Percentiles rank a stretch among this genome's conserved stretches.
These are phyloP conservation scores for Basidioascus undulatus DNA, from an alignment of 768 basidiomycete species.

Conservation along the genomic window DNA sequence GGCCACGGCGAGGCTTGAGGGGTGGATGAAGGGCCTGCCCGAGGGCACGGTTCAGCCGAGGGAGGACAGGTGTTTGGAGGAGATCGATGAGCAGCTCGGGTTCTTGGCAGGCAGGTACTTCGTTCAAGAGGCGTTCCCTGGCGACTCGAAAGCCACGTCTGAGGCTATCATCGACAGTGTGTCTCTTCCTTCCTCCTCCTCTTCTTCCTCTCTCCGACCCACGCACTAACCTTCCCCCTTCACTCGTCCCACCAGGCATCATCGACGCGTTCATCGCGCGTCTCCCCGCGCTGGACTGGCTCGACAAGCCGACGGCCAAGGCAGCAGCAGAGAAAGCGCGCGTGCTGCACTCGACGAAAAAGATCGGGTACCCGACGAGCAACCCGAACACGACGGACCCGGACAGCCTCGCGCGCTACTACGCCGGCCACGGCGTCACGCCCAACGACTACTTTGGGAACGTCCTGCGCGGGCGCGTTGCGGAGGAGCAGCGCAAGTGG, in stretches of 20 bases:
- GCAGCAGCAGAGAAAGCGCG: conserved; percentile 63
- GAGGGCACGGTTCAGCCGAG: conserved; percentile 65
- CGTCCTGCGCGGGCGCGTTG: conserved; percentile 37
- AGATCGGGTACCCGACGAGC: conserved; percentile 66
- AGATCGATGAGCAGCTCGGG: conserved; percentile 52
- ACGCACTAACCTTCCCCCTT: not conserved
- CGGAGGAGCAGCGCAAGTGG: conserved; percentile 47
- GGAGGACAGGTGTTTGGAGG: conserved; percentile 52
- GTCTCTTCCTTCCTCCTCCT: conserved; percentile 3
- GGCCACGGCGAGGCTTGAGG: conserved; percentile 41
- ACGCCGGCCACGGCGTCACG: conserved; percentile 34
- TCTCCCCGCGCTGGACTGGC: conserved; percentile 56
- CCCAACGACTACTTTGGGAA: conserved; percentile 61
- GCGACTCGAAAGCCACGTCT: conserved; percentile 52
- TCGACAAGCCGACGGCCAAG: conserved; percentile 58
- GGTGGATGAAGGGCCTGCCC: conserved; percentile 58
- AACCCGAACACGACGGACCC: conserved; percentile 59
- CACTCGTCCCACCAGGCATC: conserved; percentile 34
- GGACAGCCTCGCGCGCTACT: conserved; percentile 45
- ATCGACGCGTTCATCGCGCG: conserved; percentile 60
- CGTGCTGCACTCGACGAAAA: conserved; percentile 16
- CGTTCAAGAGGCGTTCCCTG: conserved; percentile 51
- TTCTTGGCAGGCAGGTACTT: conserved; percentile 71
- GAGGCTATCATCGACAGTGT: conserved; percentile 58
- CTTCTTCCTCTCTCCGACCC: not conserved